Evolutionary conservation across 2,329 filamentous ascomycete genomes (phyloP), one percentile per base, ranked within the genome.

Genomic region (Paecilomyces variotii): DNA sequence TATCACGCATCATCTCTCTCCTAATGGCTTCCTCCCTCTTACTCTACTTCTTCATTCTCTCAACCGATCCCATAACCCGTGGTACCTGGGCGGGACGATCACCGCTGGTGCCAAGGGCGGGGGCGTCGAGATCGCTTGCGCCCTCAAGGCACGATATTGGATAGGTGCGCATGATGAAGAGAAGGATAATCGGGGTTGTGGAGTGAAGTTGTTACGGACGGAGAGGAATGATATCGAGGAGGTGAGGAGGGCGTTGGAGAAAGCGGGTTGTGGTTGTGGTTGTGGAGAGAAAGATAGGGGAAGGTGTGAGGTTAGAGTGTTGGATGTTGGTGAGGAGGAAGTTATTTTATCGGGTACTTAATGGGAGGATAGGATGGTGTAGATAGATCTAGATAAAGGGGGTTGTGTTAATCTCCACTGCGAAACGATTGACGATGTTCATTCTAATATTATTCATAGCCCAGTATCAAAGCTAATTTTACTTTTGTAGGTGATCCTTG

Each of bases 111-210:
- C 74, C 10, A 76, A 77, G 2, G 79, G 80, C 11, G 82, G 80
- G 0, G 62, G 78, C 28, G 30, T 54, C 3, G 30, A 54, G n/a
- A 28, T 54, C 5, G 79, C 78, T 6, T 72, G 71, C n/a, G 75
- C 73, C 30, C 63, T 83, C 6, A 76, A 78, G 58, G 77, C 79
- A n/a, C 71, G 71, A 63, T 73, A 75, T n/a, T 84, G 81, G 81
- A 76, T 84, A 34, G 74, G 76, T 34, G 80, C 81, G 4, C 81
- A 84, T 58, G 81, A 84, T 61, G 80, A 79, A 56, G 74, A 75
- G 27, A 83, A 83, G 62, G 75, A 79, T 57, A 78, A 78, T 60
- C 68, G 69, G 2, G 80, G 81, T 1, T 64, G 77, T 60, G 75
- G 75, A 24, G 78, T 79, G 1, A 75, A 69, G 60, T 73, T 73